Conservation (phyloP, 1,284 basidiomycete genomes). For the Microbotryomycetes sp. region DNA sequence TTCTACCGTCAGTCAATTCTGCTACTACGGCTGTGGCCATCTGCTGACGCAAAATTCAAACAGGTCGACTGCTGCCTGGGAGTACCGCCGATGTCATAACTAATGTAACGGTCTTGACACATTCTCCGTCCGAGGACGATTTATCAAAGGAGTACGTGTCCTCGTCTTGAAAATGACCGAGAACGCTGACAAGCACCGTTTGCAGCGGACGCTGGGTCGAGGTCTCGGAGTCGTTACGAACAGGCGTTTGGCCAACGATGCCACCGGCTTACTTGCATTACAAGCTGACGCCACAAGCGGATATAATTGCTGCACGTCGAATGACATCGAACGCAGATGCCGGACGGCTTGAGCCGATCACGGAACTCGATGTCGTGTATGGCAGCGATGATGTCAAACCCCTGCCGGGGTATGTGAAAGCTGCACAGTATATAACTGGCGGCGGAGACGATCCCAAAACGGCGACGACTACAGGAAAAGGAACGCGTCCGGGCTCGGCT, state of each 20-base stretch:
- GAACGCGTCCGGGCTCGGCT: constrained; percentile 7
- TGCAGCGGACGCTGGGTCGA: constrained; percentile 16
- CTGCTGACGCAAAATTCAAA: not conserved
- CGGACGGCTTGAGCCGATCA: constrained; percentile 48
- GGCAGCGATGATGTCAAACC: constrained; percentile 58
- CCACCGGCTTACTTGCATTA: constrained; percentile 30
- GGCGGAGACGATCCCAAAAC: constrained; percentile 36
- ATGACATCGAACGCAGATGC: constrained; percentile 4
- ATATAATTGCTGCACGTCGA: constrained; percentile 17
- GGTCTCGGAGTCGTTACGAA: constrained; percentile 21
- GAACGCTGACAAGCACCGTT: not conserved
- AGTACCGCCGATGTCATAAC: constrained; percentile 19
- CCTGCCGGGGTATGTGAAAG: constrained; percentile 73
- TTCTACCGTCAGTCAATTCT: constrained; percentile 14
- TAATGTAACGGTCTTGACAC: constrained; percentile 14
- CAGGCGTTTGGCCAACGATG: constrained; percentile 31
- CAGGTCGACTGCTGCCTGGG: constrained; percentile 25
- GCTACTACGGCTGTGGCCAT: not conserved
- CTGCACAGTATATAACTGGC: constrained; percentile 49
- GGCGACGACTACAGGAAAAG: constrained; percentile 28
- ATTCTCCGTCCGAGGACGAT: constrained; percentile 5
- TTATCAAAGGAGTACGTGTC: constrained; percentile 1
- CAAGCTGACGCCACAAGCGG: constrained; percentile 15
- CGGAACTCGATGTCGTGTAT: constrained; percentile 78
- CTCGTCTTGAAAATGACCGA: not conserved